phyloP scores from a whole-genome alignment of 1,139 yeast genomes.

The Debaryomyces udenii region DNA sequence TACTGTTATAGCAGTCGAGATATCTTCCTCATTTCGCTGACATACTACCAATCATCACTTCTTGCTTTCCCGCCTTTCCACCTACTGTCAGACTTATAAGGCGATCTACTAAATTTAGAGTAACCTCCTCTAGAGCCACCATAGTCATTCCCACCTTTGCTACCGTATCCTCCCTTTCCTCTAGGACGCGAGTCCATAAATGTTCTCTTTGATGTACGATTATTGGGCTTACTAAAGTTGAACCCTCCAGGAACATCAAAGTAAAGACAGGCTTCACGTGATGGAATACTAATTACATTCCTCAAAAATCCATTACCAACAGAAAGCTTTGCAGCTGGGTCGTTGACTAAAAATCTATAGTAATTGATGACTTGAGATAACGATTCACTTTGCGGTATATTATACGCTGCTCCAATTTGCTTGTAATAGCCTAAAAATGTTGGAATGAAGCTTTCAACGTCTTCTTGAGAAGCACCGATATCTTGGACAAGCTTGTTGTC shows the following conservation, averaged over 20 bases:
- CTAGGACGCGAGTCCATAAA: conserved; percentile 10
- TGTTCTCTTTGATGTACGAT: conserved; percentile 19
- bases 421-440: conserved; percentile 39
- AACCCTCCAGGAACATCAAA: conserved; percentile 28
- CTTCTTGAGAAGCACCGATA: conserved; percentile 16
- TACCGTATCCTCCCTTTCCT: conserved; percentile 18
- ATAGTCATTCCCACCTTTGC: conserved; percentile 7
- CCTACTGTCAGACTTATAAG: background rate
- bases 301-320: conserved; percentile 13
- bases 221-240: conserved; percentile 16
- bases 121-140: background rate
- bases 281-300: conserved; percentile 16
- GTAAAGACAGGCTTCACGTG: conserved; percentile 21
- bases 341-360: conserved; percentile 17
- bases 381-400: conserved; percentile 21
- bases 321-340: conserved; percentile 18
- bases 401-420: conserved; percentile 31
- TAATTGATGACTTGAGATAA: conserved; percentile 14
- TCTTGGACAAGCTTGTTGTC: conserved; percentile 17
- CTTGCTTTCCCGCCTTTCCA: conserved; percentile 2
- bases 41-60: conserved; percentile 1
- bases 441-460: conserved; percentile 23
- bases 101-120: background rate
- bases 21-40: no score
- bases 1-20: no score